Base-by-base conservation (phyloP, 441 rosid species). In the Melastoma candidum region DNA sequence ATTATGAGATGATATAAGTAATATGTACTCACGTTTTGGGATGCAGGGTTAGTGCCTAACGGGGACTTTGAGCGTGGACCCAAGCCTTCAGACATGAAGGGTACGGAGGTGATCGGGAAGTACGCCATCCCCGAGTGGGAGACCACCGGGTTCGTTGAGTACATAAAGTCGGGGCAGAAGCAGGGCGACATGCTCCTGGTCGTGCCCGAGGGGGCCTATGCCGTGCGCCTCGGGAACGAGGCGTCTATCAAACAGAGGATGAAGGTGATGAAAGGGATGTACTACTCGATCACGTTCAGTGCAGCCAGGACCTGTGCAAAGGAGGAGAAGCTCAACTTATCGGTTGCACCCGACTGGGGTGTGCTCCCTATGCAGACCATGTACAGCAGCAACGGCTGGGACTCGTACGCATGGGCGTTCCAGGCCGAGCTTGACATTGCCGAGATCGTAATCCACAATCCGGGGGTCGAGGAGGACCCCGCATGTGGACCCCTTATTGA, bases 391-490 rank as follows among this genome's bases (percentile, higher is more conserved):
- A 79, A 68, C 0, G 96, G 95, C 0, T 90, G 97, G 96, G 97
- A 90, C 64, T 71, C 80, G 2, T 84, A 87, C 48, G 88, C 96
- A 0, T 90, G 96, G 96, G 95, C 83, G 0, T 87, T 81, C 50
- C 70, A 67, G 39, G 89, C 96, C 3, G 49, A 59, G 9, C 13
- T 29, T 0, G 68, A 66, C 0, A 22, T 47, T 9, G 77, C 77
- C 4, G 87, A 74, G 65, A 54, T 84, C 3, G 71, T 81, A 4
- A 77, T 90, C 29, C 97, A 87, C 53, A 90, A 90, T 58, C 94
- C 97, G 7, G 95, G 97, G 1, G 84, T 81, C n/a, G 97, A 90
- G 57, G 95, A 90, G 63, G 96, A 90, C 65, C 87, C 97, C 22
- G 94, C 97, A 51, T 90, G 95, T 46, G 97, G 97, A 2, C 96